Base-by-base conservation (phyloP, 495 filamentous ascomycete species). In the Xylaria venustula region DNA sequence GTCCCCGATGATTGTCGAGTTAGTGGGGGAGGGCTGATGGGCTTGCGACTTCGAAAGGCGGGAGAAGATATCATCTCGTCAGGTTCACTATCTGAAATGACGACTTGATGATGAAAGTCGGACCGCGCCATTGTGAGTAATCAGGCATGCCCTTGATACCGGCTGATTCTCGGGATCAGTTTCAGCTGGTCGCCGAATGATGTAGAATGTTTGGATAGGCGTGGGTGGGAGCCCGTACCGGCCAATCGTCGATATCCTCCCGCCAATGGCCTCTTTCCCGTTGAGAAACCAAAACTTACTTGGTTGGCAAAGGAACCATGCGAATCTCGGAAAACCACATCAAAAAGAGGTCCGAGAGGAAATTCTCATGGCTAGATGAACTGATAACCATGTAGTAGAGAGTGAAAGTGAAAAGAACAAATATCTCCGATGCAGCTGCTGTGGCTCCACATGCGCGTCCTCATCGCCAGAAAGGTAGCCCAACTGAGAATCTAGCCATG, bases 1-100 rank as follows among this genome's bases (percentile, higher is more conserved):
- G 62, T 50, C 53, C 47, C 25, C 26, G 53, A 42, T 32, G 60
- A 48, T 25, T 61, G 66, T 19, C 49, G 61, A 28, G 54, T 58
- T 4, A 45, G 23, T 41, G 41, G 22, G 1, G 56, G 52, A 42
- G 57, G 47, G n/a, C 50, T 64, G 41, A 54, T 34, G 49, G 28
- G 36, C 32, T 64, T 68, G 25, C 55, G 60, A 23, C 50, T 54
- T 17, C 50, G 66, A n/a, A 36, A 51, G 3, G 42, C 19, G 30
- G 49, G 26, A 23, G 26, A 30, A 32, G 36, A 26, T 17, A 34
- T 23, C 32, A 48, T 7, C 17, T 61, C 58, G 12, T 61, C 58
- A 7, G 40, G 41, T 28, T 61, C 58, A 34, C 58, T 61, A 37
- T 61, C 58, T 15, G 50, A 52, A 9, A 61, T 54, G 58, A 37